A percentile compares a stretch with the other conserved stretches of the same genome.
Evolutionary conservation across 257 asterid genomes (phyloP).

Genomic region (Anisodus acutangulus): DNA sequence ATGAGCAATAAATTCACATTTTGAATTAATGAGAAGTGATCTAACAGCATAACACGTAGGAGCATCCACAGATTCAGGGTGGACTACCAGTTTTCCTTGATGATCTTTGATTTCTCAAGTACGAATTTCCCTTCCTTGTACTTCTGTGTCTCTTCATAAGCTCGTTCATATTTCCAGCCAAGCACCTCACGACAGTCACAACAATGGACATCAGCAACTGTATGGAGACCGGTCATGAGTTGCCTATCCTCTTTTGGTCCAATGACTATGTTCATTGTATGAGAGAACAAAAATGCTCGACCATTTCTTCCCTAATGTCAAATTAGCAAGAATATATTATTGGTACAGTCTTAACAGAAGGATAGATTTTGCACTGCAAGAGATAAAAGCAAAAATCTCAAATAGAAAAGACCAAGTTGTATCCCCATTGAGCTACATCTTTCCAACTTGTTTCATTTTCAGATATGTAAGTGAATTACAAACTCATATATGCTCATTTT

Average conservation of each 20-base stretch:
- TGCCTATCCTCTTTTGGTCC: constrained; percentile 50
- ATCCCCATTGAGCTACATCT: neutral
- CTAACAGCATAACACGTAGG: neutral
- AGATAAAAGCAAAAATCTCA: neutral
- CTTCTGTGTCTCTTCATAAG: constrained; percentile 44
- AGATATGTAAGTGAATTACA: neutral
- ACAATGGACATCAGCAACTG: constrained; percentile 50
- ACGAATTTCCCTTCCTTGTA: constrained; percentile 55
- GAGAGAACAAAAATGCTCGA: constrained; percentile 53
- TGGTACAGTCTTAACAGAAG: neutral
- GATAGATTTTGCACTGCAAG: neutral
- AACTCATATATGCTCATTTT: neutral
- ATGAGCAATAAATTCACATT: neutral
- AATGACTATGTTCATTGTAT: constrained; percentile 43
- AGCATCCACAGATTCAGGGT: neutral
- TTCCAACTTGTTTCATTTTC: neutral
- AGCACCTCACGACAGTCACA: constrained; percentile 47
- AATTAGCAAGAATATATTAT: neutral
- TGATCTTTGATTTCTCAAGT: constrained; percentile 42
- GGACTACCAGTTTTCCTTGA: constrained; percentile 39
- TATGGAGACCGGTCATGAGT: constrained; percentile 50
- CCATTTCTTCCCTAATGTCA: constrained; percentile 49
- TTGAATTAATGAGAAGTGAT: neutral
- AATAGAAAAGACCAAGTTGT: neutral
- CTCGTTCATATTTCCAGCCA: constrained; percentile 57